These are phyloP conservation scores for Epichloe sibirici DNA, from an alignment of 2,329 filamentous ascomycete genomes.

Conservation along the genomic window DNA sequence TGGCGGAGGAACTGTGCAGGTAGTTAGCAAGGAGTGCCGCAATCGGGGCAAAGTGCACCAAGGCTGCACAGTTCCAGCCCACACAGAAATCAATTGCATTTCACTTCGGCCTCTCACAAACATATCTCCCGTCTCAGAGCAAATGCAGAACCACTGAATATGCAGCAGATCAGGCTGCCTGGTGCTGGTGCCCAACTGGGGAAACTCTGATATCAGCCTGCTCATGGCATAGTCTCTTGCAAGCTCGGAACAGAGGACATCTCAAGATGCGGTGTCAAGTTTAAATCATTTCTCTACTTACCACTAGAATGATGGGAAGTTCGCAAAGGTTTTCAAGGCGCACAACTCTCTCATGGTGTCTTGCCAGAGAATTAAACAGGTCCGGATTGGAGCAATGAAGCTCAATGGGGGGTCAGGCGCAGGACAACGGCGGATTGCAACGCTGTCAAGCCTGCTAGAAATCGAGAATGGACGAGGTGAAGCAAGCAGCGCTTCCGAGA, in stretches of 20 bases:
- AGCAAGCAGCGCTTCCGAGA: constrained; percentile 6
- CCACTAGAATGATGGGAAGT: constrained; percentile 28
- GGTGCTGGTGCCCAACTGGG: background rate
- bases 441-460: background rate
- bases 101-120: too few relatives aligned
- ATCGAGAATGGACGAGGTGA: background rate
- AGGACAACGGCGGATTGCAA: background rate
- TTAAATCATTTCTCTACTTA: constrained; percentile 6
- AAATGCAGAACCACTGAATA: background rate
- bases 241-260: constrained; percentile 5
- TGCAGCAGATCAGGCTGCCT: background rate
- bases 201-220: background rate
- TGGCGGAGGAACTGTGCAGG: background rate
- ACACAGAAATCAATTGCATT: too few relatives aligned
- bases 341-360: constrained; percentile 32
- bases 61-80: background rate
- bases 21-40: background rate
- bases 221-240: background rate
- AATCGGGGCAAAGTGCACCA: background rate
- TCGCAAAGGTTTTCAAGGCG: constrained; percentile 18
- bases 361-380: constrained; percentile 11
- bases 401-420: constrained; percentile 4
- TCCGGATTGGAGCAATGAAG: too few relatives aligned
- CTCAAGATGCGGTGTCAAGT: constrained; percentile 8
- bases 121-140: too few relatives aligned